Base-by-base conservation (phyloP, 2,329 filamentous ascomycete genomes). In the Talaromyces sp. region DNA sequence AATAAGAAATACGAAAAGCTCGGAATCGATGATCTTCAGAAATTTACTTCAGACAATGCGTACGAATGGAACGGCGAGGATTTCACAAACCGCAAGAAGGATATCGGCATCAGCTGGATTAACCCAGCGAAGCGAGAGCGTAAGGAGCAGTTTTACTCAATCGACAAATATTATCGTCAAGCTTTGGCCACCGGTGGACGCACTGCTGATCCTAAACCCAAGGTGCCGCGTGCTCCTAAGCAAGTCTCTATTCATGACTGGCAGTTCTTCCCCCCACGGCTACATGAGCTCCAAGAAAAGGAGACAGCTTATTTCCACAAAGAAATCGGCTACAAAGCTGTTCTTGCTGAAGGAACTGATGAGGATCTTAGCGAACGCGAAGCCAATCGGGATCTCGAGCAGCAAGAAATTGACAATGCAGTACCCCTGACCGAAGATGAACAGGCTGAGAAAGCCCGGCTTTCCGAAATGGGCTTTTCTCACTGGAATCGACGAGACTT, bases 51-150 rank as follows among this genome's bases (percentile, higher is more conserved):
- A 0, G 95, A 99, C 73, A 97, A 92, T 63, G 93, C 96, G 0
- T 99, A 99, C 73, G 95, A 98, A 75, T 99, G 96, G 96, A 99
- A 99, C 69, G 95, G 95, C 56, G 90, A 98, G 79, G 94, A 94
- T 73, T 99, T 99, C 76, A 91, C 93, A 62, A 91, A 91, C 66
- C 87, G 89, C 75, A 96, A 96, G 81, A 96, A 96, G 78, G 92
- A 96, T 59, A 92, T 97, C 68, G 92, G 92, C 58, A 86, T 97
- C 69, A 93, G 84, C 74, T 99, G 96, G 96, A 99, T 99, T 81
- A 97, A 99, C 73, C 96, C 95, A 1, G 89, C 94, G 17, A 99
- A 99, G 84, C 93, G 95, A 78, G 96, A 99, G 81, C 91, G 95
- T 73, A 99, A 98, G 78, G 94, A 98, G 75, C 93, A 97, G 76